A percentile compares a stretch with the other conserved stretches of the same genome.
These are phyloP conservation scores for Pseudogymnoascus sp. DNA, from an alignment of 2,329 filamentous ascomycete species.

Conservation along the genomic window DNA sequence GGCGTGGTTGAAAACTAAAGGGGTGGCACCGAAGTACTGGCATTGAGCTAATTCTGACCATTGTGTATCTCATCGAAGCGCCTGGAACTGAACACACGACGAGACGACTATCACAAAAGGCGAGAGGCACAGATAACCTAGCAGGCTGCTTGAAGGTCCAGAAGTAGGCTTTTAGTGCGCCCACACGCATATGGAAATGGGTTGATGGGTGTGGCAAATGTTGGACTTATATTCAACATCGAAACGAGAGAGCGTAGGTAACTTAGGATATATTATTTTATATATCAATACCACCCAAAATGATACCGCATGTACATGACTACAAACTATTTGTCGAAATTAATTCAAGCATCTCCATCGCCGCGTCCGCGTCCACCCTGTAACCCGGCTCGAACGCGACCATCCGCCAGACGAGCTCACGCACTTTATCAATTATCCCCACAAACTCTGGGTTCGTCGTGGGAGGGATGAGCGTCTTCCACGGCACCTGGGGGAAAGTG, in stretches of 20 bases:
- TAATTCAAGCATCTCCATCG: neutral
- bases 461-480: neutral
- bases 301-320: neutral
- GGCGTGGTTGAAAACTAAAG: conserved; percentile 62
- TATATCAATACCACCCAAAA: neutral
- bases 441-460: neutral
- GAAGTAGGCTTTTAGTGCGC: too few relatives aligned
- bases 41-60: too few relatives aligned
- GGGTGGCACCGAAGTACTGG: conserved; percentile 55
- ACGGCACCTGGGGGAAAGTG: conserved; percentile 43
- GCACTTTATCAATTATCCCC: neutral
- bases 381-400: neutral
- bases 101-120: too few relatives aligned
- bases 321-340: neutral
- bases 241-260: neutral
- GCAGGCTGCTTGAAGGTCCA: too few relatives aligned
- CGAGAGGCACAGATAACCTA: too few relatives aligned
- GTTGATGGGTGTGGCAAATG: too few relatives aligned
- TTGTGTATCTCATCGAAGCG: too few relatives aligned
- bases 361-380: neutral
- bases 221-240: neutral
- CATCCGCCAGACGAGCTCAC: conserved; percentile 20
- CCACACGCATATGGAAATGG: too few relatives aligned
- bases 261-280: neutral
- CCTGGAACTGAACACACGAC: too few relatives aligned